Conservation (phyloP, 108 stramenopile genomes). For the Pelagomonas calceolata region DNA sequence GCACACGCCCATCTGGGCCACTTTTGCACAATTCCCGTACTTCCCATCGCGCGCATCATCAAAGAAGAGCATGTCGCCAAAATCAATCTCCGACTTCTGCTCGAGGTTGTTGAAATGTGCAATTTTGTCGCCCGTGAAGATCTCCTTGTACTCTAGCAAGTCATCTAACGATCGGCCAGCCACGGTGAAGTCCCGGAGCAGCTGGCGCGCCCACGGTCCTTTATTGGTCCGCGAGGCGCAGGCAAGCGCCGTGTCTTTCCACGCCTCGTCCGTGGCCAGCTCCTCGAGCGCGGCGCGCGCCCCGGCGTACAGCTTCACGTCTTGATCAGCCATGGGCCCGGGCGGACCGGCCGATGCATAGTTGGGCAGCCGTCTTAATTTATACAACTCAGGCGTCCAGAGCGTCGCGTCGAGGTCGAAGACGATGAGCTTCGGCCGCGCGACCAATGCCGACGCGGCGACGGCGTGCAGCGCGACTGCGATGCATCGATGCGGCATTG, state of each 20-base stretch:
- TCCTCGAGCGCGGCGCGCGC: constrained; percentile 37
- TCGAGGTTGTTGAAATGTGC: constrained; percentile 37
- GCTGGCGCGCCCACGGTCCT: constrained; percentile 53
- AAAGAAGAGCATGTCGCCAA: constrained; percentile 46
- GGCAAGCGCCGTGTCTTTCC: constrained; percentile 40
- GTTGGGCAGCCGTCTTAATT: constrained; percentile 46
- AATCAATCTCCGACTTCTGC: constrained; percentile 23
- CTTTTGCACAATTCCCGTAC: constrained; percentile 58
- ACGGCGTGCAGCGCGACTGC: no score
- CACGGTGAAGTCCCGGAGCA: constrained; percentile 46
- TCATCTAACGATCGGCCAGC: constrained; percentile 9
- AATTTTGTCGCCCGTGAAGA: constrained; percentile 56
- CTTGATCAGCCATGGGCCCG: constrained; percentile 42
- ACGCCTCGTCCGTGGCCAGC: constrained; percentile 17
- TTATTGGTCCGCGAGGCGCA: constrained; percentile 58
- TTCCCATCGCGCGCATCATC: constrained; percentile 51
- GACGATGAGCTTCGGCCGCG: constrained; percentile 1
- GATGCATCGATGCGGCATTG: no score
- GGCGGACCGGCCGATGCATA: constrained; percentile 10
- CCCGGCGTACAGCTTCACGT: constrained; percentile 51
- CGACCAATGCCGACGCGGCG: no score
- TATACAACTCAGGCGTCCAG: constrained; percentile 59
- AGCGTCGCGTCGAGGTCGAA: constrained; percentile 37
- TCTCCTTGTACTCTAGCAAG: constrained; percentile 51
- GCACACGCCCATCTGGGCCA: constrained; percentile 51